Percentiles rank a stretch among this genome's conserved stretches.
These are phyloP conservation scores for Quercus dentata DNA, from an alignment of 306 rosid genomes.

Conservation along the genomic window DNA sequence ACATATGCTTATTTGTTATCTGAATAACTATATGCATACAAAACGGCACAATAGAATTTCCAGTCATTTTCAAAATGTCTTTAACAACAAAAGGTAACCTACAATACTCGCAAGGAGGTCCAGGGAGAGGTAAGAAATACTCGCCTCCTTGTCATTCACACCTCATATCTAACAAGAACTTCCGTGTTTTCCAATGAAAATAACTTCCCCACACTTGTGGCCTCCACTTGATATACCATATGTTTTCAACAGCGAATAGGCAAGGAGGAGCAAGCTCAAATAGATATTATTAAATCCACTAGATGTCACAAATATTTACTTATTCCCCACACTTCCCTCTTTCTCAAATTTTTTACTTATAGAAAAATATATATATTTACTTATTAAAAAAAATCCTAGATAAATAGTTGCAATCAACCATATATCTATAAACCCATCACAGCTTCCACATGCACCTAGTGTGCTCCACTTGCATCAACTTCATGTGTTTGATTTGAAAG, in stretches of 20 bases:
- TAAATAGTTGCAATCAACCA: too few relatives aligned
- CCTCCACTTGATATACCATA: too few relatives aligned
- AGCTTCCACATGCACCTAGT: neutral
- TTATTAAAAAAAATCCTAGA: too few relatives aligned
- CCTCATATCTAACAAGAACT: neutral
- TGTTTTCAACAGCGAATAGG: too few relatives aligned
- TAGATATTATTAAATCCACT: neutral
- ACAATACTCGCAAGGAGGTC: neutral
- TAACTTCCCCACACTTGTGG: neutral
- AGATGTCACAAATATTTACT: neutral
- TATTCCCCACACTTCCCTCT: too few relatives aligned
- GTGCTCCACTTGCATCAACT: slow-evolving; percentile 1
- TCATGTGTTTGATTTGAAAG: neutral
- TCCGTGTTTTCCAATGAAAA: neutral
- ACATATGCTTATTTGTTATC: too few relatives aligned
- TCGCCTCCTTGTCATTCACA: neutral
- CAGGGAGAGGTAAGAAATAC: neutral
- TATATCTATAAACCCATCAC: too few relatives aligned
- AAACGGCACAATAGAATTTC: neutral
- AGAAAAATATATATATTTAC: too few relatives aligned
- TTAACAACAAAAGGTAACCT: neutral
- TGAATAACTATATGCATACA: neutral
- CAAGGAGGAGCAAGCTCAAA: too few relatives aligned
- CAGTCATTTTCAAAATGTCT: neutral
- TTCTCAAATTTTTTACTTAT: too few relatives aligned